Evolutionary conservation across 1,284 basidiomycete species (phyloP).

Genomic region (Entoloma clypeatum): DNA sequence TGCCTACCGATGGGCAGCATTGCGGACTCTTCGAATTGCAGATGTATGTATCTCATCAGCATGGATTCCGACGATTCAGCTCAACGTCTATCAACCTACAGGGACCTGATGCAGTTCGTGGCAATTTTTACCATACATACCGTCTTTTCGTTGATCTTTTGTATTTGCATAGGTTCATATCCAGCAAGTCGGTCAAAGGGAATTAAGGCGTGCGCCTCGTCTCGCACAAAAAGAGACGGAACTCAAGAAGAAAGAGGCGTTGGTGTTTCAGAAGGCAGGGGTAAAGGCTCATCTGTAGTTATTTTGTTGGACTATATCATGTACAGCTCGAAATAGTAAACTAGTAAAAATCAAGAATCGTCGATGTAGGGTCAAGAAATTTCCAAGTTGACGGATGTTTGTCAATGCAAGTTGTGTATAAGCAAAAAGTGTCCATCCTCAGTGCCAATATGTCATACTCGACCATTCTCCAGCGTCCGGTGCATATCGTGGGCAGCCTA

Average conservation of each 20-base stretch:
- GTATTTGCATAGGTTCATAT: conserved; percentile 69
- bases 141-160: neutral
- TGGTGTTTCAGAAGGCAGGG: conserved; percentile 53
- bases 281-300: conserved; percentile 53
- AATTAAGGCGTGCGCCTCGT: conserved; percentile 67
- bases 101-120: conserved; percentile 80
- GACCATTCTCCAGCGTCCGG: conserved; percentile 15
- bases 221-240: conserved; percentile 52
- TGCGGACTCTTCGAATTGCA: conserved; percentile 87
- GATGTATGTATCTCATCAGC: conserved; percentile 58
- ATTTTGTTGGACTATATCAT: conserved; percentile 7
- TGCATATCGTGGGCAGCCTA: conserved; percentile 4
- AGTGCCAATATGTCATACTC: conserved; percentile 15
- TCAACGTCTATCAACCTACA: conserved; percentile 27
- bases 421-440: conserved; percentile 1
- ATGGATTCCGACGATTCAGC: conserved; percentile 11
- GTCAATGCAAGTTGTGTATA: conserved; percentile 11
- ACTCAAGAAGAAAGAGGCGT: conserved; percentile 56
- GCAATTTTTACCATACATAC: conserved; percentile 11
- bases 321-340: neutral
- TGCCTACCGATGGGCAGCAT: conserved; percentile 72
- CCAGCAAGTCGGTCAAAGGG: conserved; percentile 88
- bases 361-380: neutral
- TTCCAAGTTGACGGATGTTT: conserved; percentile 17
- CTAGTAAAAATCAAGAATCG: conserved; percentile 2